Evolutionary conservation across 768 basidiomycete species (phyloP).

Genomic region (Tephrocybe sp.): DNA sequence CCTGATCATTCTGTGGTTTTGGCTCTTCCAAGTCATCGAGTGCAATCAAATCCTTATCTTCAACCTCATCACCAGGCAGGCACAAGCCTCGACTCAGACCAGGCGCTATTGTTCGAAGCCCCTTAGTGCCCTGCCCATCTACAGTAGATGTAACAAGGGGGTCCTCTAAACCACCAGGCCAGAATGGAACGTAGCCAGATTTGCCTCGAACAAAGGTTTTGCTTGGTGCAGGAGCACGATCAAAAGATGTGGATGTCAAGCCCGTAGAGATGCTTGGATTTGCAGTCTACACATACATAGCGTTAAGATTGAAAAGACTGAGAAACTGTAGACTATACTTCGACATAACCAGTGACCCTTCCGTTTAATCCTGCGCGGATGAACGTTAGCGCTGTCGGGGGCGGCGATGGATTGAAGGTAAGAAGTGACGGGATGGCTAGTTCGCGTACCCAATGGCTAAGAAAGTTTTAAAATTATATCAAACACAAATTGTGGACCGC

Average conservation of each 20-base stretch:
- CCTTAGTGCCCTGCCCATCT: slow-evolving; percentile 33
- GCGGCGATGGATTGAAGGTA: slow-evolving; percentile 61
- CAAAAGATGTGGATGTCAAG: slow-evolving; percentile 80
- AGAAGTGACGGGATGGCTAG: slow-evolving; percentile 64
- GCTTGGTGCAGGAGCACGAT: slow-evolving; percentile 77
- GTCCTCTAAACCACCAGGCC: slow-evolving; percentile 90
- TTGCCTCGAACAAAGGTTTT: slow-evolving; percentile 91
- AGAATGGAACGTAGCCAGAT: slow-evolving; percentile 89
- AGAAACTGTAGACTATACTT: slow-evolving; percentile 43
- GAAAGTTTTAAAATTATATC: slow-evolving; percentile 12
- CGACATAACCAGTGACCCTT: slow-evolving; percentile 74
- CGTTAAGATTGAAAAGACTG: background rate
- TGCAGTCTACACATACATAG: slow-evolving; percentile 40
- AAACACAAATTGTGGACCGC: slow-evolving; percentile 8
- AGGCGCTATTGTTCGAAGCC: slow-evolving; percentile 72
- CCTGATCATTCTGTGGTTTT: slow-evolving; percentile 14
- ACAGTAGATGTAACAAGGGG: slow-evolving; percentile 35
- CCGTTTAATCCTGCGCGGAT: slow-evolving; percentile 79
- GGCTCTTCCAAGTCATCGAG: slow-evolving; percentile 22
- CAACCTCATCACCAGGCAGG: slow-evolving; percentile 49
- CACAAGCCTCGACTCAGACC: slow-evolving; percentile 80
- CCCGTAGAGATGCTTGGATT: slow-evolving; percentile 61
- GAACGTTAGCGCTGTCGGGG: slow-evolving; percentile 73
- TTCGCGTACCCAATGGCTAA: slow-evolving; percentile 71
- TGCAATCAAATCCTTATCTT: slow-evolving; percentile 40